Conservation (phyloP, 2,329 filamentous ascomycete genomes). For the Xylariomycetidae sp. region DNA sequence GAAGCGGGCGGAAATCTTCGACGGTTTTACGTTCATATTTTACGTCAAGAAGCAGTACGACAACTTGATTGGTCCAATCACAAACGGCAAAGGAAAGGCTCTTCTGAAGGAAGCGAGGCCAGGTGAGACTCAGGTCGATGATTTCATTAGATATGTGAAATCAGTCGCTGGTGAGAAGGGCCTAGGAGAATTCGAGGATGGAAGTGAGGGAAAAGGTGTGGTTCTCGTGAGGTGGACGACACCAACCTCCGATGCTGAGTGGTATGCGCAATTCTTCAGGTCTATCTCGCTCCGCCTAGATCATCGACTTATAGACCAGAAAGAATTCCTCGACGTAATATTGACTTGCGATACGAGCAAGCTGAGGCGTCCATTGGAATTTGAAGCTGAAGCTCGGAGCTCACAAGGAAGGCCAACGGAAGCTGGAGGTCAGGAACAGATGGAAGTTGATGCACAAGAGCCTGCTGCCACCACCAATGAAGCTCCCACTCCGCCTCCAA, state of each 20-base stretch:
- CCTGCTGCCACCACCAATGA: conserved; percentile 1
- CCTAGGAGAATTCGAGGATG: conserved; percentile 58
- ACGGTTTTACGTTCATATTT: conserved; percentile 86
- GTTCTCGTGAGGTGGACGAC: conserved; percentile 72
- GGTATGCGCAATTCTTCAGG: conserved; percentile 66
- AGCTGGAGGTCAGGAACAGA: conserved; percentile 11
- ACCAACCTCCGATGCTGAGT: conserved; percentile 51
- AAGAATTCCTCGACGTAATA: conserved; percentile 88
- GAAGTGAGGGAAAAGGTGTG: conserved; percentile 63
- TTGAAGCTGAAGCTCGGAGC: conserved; percentile 32
- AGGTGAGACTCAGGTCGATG: conserved; percentile 62
- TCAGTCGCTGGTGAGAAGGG: conserved; percentile 70
- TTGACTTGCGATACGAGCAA: conserved; percentile 71
- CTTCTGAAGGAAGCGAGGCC: conserved; percentile 59
- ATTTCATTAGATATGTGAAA: conserved; percentile 75
- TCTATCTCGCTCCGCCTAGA: conserved; percentile 68
- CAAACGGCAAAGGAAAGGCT: conserved; percentile 78
- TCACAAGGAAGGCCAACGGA: conserved; percentile 18
- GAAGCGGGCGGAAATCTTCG: conserved; percentile 67
- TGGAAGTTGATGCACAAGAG: conserved; percentile 22
- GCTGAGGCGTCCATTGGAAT: conserved; percentile 64
- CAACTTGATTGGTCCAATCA: conserved; percentile 69
- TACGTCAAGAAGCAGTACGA: conserved; percentile 72
- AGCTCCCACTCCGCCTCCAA: conserved; percentile 7
- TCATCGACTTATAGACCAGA: conserved; percentile 81